Evolutionary conservation across 2,329 filamentous ascomycete species (phyloP), one percentile per base, ranked within the genome.

Genomic region (Neoarthrinium moseri): DNA sequence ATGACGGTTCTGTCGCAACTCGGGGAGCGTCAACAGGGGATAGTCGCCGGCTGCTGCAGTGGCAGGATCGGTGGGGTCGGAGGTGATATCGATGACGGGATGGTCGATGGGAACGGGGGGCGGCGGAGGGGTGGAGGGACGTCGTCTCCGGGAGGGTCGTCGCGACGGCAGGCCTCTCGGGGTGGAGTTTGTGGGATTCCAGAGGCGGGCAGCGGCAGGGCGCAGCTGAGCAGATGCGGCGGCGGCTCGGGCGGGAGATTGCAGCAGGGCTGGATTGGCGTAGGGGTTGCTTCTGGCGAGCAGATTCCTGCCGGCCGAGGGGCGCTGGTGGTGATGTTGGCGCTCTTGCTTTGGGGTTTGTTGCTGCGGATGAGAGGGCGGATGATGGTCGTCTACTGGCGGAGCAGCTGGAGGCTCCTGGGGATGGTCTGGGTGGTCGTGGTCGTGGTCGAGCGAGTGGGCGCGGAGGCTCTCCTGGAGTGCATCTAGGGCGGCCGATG

Each of bases 121-220:
- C 29, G 73, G 75, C 5, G 74, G 74, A 13, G 79, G 78, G 13
- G 75, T 75, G 12, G 78, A 81, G 13, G 71, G 71, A 21, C 75
- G 75, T 46, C 77, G 73, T 49, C 61, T 67, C 45, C 70, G 15
- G 22, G 35, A 38, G 8, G 32, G 13, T 35, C 20, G 30, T 17
- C 36, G 32, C 18, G 43, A 23, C 35, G 45, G 36, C 10, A 59
- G 54, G 26, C 51, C 42, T 47, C 77, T 70, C 35, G 77, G 78
- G 3, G 78, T 81, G 21, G 77, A 82, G 58, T 82, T 82, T 48
- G 76, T 76, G 20, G 79, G 79, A 56, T 82, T 82, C 79, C 79
- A 82, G 52, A 82, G 75, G 27, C 77, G 75, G 36, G 73, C 72
- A 18, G 75, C 68, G 4, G 71, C 68, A 23, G 71, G 65, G 23